Evolutionary conservation across 2,329 filamentous ascomycete genomes (phyloP), one percentile per base, ranked within the genome.

Genomic region (Ceratocystis colombiana): DNA sequence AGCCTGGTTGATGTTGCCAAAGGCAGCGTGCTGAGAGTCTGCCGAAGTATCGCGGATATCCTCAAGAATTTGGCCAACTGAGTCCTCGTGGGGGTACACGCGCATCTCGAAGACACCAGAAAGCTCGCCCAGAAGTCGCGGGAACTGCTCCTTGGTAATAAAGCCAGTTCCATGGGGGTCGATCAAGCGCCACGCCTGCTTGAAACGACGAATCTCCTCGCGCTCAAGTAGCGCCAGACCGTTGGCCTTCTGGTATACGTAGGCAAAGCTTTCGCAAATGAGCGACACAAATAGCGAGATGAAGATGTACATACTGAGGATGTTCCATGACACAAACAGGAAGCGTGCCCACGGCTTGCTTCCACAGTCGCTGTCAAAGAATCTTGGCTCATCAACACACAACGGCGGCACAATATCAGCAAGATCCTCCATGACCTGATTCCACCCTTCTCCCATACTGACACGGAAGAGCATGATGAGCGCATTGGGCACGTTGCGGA

Each of bases 291-390:
- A 99, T 73, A 99, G 79, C 73, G 93, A 96, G 73, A 97, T 93
- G 73, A 99, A 99, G 72, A 99, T 96, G 77, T 99, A 99, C 94
- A 99, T 99, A 88, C 93, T 97, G 76, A 99, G 83, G 72, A 99
- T 93, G 78, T 99, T 99, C 94, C 94, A 99, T 3, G 88, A 85
- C 67, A 97, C 91, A 78, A 99, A 99, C 8, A 99, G 80, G 44
- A 86, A 84, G 64, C 91, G 83, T 6, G 94, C 91, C 91, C 94
- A 99, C 48, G 85, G 83, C 63, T 86, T 83, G 76, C 93, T 96
- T 67, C 94, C 94, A 73, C 94, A 99, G 76, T 99, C 95, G 71
- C 90, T 94, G 53, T 89, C 79, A 72, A 91, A 93, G 75, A 96
- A 96, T 48, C 82, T 81, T 0, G 78, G 72, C 45, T 82, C 82